Base-by-base conservation (phyloP, 148 eudicot species). In the Persicaria maculosa region DNA sequence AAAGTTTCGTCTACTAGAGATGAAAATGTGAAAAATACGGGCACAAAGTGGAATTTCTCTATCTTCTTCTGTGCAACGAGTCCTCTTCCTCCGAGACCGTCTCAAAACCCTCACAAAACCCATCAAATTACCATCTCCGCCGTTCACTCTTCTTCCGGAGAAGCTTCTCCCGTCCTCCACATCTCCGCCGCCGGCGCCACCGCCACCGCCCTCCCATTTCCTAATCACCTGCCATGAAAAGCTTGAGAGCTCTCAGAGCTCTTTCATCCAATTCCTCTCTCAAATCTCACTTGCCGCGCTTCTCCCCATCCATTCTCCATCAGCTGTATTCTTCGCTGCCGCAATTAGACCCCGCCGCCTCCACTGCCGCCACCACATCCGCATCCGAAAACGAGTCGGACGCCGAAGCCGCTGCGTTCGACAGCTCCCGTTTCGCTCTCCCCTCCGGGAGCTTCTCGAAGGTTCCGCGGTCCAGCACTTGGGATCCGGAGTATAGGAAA, bases 401-500 rank as follows among this genome's bases (percentile, higher is more conserved):
- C 64, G 67, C 36, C 15, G 94, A 85, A 73, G 46, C 50, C 20
- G 47, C 86, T 11, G 80, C 77, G 25, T 93, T 91, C 47, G 90
- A 89, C 79, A 91, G 97, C 72, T 69, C 80, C 55, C 79, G 91
- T 5, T 93, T 74, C 81, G 44, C 71, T 7, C 65, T 90, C 19
- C 92, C 88, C 0, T 10, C 55, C 59, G 73, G 77, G 75, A 73
- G 72, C 65, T 46, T 80, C 50, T 20, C 73, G 65, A 67, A 73
- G 53, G 70, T 4, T 65, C 75, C 77, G 0, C 73, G 75, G 15
- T 11, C 54, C 40, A 47, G 14, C 43, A 86, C 77, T 40, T 94
- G 98, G 98, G 91, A 94, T 71, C 83, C 79, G 58, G 89, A 78
- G 75, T 86, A 82, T 58, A 81, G 98, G 76, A 90, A 82, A n/a